These are phyloP conservation scores for Acanthamoeba quina DNA, from an alignment of 208 protist species.

Conservation along the genomic window DNA sequence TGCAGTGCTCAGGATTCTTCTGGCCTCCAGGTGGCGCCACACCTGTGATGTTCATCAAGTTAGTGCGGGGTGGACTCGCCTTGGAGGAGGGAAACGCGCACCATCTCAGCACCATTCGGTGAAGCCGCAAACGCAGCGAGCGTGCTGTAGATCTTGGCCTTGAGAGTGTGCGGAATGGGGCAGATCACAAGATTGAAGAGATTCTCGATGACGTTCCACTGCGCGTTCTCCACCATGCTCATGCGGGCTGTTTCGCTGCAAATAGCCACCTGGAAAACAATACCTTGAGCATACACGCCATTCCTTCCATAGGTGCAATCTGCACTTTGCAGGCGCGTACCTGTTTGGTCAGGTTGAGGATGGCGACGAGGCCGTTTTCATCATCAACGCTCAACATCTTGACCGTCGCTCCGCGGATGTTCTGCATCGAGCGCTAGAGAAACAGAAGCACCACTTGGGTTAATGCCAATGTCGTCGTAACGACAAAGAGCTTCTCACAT, in stretches of 20 bases:
- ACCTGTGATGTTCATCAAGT: neutral
- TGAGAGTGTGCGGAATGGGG: constrained; percentile 46
- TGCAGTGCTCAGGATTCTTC: neutral
- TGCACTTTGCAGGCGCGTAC: neutral
- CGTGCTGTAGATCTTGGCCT: constrained; percentile 56
- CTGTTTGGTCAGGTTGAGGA: constrained; percentile 48
- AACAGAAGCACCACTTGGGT: no score
- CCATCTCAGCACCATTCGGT: neutral
- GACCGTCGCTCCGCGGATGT: neutral
- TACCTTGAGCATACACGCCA: neutral
- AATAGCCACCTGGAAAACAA: neutral
- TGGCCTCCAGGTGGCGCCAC: constrained; percentile 1
- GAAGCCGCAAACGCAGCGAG: constrained; percentile 26
- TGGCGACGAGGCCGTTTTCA: constrained; percentile 18
- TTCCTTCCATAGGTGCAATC: neutral
- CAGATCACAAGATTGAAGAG: constrained; percentile 24
- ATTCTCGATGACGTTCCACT: constrained; percentile 27
- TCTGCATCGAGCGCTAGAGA: constrained; percentile 16
- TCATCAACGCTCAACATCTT: constrained; percentile 6
- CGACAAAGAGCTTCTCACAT: neutral
- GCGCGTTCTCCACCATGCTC: constrained; percentile 19
- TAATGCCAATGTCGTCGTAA: neutral
- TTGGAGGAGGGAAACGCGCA: neutral
- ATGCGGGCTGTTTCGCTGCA: neutral
- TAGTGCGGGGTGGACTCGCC: neutral